These are phyloP conservation scores for Wolfiporia cocos DNA, from an alignment of 1,284 basidiomycete genomes.

Conservation along the genomic window DNA sequence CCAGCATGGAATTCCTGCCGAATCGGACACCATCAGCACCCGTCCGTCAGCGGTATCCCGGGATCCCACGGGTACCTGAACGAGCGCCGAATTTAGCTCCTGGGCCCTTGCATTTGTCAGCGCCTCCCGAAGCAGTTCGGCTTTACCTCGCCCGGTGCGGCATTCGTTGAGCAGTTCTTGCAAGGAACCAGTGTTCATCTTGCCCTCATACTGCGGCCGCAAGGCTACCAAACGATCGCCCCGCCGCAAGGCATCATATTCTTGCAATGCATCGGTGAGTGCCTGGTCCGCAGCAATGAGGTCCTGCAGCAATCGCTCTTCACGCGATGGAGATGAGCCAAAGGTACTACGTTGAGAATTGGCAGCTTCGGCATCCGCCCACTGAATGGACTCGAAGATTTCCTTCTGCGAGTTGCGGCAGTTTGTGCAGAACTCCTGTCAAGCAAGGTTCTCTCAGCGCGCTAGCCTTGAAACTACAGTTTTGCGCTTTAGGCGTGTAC, in stretches of 20 bases:
- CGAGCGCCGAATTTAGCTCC: constrained; percentile 50
- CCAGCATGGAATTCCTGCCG: constrained; percentile 65
- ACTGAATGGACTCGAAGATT: constrained; percentile 66
- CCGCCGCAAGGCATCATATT: constrained; percentile 52
- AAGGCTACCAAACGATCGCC: too few relatives aligned
- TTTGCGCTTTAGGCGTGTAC: constrained; percentile 41
- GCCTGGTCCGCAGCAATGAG: constrained; percentile 58
- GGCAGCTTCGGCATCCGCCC: constrained; percentile 69
- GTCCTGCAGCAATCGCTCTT: constrained; percentile 55
- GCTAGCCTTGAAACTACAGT: too few relatives aligned
- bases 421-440: constrained; percentile 68
- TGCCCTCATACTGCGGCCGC: too few relatives aligned
- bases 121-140: constrained; percentile 57
- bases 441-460: too few relatives aligned
- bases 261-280: constrained; percentile 35
- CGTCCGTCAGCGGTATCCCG: background rate
- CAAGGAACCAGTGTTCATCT: too few relatives aligned
- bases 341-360: constrained; percentile 28
- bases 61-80: constrained; percentile 35
- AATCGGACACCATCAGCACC: background rate
- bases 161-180: constrained; percentile 61
- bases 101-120: constrained; percentile 58
- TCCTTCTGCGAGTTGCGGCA: constrained; percentile 66
- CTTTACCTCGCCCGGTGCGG: constrained; percentile 67
- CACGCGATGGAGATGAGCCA: constrained; percentile 29